Base-by-base conservation (phyloP, 2,329 filamentous ascomycete genomes). In the Fusarium cyanostomum region DNA sequence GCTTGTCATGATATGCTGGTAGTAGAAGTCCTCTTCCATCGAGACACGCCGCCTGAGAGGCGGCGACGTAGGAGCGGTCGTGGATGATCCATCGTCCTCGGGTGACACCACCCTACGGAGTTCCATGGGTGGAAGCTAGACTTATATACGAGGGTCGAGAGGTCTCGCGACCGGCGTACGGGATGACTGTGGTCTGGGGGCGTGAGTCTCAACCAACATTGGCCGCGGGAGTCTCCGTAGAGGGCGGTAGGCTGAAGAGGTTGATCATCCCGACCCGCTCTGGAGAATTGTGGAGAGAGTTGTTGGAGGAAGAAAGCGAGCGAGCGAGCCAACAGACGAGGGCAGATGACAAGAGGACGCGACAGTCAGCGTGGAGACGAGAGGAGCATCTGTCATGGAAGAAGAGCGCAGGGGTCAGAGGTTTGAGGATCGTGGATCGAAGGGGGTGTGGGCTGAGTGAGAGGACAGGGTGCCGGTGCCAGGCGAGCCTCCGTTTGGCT, bases 1-100 rank as follows among this genome's bases (percentile, higher is more conserved):
- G 41, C 73, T 76, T 30, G 78, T 82, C 80, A 85, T 82, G 71
- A 84, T 75, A 65, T 79, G 77, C 52, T 82, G 81, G 68, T 85
- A 85, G 68, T 81, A 79, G 68, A 81, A 74, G 68, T 85, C 82
- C 75, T 85, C 82, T 72, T 85, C 83, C 76, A 84, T 82, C 45
- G 83, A 85, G 68, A 83, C 78, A 68, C 79, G 78, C 74, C 78
- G 78, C 71, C 79, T 76, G 56, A 75, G 72, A 62, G 74, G 76
- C 75, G 77, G 74, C 69, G 73, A 71, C 70, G 74, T 51, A 68
- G 71, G 45, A 60, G 59, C 54, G 57, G 64, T 67, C 62, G 69
- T 63, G 61, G 72, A 70, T 65, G 67, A 72, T 75, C 71, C 74
- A 75, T 77, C 67, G 60, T 74, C 71, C 65, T 69, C 69, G 64